Base-by-base conservation (phyloP, 768 basidiomycete species). In the Xerocomellus amylosporus region DNA sequence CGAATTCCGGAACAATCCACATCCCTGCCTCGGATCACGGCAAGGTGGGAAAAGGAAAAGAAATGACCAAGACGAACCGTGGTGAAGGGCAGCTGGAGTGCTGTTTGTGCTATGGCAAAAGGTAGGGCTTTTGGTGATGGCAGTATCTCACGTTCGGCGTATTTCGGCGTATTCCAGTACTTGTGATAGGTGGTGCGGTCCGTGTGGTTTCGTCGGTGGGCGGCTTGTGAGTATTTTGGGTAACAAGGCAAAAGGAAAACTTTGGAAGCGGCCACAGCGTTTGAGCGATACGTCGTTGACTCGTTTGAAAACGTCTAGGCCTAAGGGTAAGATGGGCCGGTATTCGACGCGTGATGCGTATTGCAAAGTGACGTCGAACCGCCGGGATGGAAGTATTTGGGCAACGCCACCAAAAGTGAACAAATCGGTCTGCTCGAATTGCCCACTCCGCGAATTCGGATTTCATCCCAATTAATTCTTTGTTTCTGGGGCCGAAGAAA, bases 361-460 rank as follows among this genome's bases (percentile, higher is more conserved):
- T 43, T 40, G 49, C 17, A 53, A 31, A 42, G 48, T 46, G 44
- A 41, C 46, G 20, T 41, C 20, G 14, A 12, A 51, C 39, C 49
- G 40, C 38, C 53, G 53, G 47, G 45, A 47, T 56, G 53, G 58
- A 45, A 45, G 53, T 33, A 49, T 49, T 61, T 37, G 40, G 42
- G 38, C 2, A 50, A 42, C 40, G 40, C 33, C 49, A 42, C 31
- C 22, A 43, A 51, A 30, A 19, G n/a, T 14, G 30, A 38, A 53
- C 41, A 36, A 36, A 37, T 41, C 48, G 41, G 38, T 50, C 43
- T 37, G 26, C 62, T 63, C 50, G 10, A 54, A 64, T 60, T 8
- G 49, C 40, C 52, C 44, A 58, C 64, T 64, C 64, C 64, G 61
- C 64, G 64, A 64, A 53, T 14, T 41, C 43, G 34, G 43, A 26